Base-by-base conservation (phyloP, 2,329 filamentous ascomycete species). In the Xylariaceae sp. region DNA sequence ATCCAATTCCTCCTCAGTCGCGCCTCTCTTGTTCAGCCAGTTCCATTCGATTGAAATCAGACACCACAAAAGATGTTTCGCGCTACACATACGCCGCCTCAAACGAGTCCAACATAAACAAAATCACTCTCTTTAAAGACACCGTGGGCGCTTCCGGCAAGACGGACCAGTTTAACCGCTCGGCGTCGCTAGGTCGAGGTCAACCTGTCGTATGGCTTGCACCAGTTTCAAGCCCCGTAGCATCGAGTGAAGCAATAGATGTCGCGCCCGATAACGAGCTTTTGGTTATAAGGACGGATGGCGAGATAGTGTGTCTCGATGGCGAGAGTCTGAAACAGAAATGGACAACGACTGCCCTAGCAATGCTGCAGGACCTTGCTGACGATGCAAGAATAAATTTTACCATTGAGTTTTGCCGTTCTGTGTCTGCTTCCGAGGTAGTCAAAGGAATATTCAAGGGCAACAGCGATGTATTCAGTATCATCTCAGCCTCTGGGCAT, bases 1-100 rank as follows among this genome's bases (percentile, higher is more conserved):
- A 88, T 69, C 85, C 86, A 19, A 82, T 89, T 58, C 83, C 86
- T 23, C 87, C 86, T 1, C 84, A 87, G 70, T 82, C 86, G 50
- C 79, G 78, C 48, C 87, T 89, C 69, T 84, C 84, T 51, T 88
- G 86, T 71, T 73, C 85, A 7, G 82, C 85, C 17, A 81, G 79
- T 70, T 88, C 86, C 14, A 71, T 87, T 37, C 79, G 84, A 63
- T 76, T 79, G 60, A 79, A 83, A 41, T 71, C 79, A 11, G 49
- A 50, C 9, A 76, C 77, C 19, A 76, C 73, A 52, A 79, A 73
- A 61, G 78, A 80, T 56, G 74, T 83, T 28, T 76, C 79, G 36
- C 79, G 86, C 64, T 85, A 85, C 66, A 88, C 86, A 2, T 88
- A 87, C 64, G 79, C 83, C 37, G 82, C 85, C 6, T 87, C 82